These are phyloP conservation scores for Henckelia pumila DNA, from an alignment of 257 asterid species.

Conservation along the genomic window DNA sequence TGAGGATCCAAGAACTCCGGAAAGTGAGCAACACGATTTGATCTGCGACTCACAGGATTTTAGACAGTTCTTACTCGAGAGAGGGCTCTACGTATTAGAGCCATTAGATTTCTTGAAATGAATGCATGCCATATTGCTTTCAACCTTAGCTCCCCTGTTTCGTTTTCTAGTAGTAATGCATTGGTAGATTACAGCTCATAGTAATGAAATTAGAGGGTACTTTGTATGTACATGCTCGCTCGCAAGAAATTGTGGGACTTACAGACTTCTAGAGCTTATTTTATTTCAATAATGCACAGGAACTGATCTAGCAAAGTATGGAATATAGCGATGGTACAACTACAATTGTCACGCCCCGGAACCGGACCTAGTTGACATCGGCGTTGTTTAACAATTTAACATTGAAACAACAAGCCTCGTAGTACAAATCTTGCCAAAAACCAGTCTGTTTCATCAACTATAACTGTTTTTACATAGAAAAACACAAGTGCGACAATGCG, in stretches of 20 bases:
- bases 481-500: too few relatives aligned
- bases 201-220: background rate
- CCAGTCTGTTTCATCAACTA: too few relatives aligned
- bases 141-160: background rate
- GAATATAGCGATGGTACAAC: background rate
- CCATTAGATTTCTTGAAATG: background rate
- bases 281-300: background rate
- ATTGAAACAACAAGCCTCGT: too few relatives aligned
- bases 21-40: background rate
- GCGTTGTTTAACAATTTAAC: too few relatives aligned
- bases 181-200: background rate
- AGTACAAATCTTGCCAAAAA: too few relatives aligned
- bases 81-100: background rate
- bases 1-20: conserved; percentile 13
- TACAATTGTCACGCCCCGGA: too few relatives aligned
- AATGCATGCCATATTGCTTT: background rate
- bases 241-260: background rate
- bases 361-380: too few relatives aligned
- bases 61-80: background rate
- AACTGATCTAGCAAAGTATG: too few relatives aligned
- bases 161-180: background rate
- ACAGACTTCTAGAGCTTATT: background rate
- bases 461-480: too few relatives aligned
- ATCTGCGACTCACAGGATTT: too few relatives aligned
- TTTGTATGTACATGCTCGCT: background rate